A percentile compares a stretch with the other conserved stretches of the same genome.
phyloP scores from a whole-genome alignment of 345 rosid genomes.

The Eucalyptus microcorys region DNA sequence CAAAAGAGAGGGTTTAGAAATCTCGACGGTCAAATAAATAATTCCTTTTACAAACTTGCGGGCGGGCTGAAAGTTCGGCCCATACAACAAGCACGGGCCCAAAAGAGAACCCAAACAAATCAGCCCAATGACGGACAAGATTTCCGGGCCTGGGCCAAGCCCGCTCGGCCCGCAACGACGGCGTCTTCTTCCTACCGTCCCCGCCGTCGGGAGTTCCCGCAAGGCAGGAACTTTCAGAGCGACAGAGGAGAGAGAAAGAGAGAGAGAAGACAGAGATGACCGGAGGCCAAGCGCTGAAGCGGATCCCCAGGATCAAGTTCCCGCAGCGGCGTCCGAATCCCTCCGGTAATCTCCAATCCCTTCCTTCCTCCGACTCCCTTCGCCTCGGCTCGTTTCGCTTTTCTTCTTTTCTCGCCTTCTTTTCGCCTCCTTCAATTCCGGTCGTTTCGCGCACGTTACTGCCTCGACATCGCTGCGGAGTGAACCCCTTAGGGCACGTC shows the following conservation, averaged over 20 bases:
- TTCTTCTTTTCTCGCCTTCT: background rate
- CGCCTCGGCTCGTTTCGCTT: background rate
- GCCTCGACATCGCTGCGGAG: background rate
- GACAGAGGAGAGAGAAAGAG: background rate
- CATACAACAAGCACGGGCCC: background rate
- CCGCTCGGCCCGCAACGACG: background rate
- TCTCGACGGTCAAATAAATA: background rate
- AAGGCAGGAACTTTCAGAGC: background rate
- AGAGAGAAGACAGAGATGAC: constrained; percentile 32
- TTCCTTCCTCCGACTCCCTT: background rate
- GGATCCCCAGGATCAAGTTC: constrained; percentile 86
- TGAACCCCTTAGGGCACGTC: rapidly evolving
- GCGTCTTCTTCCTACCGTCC: background rate
- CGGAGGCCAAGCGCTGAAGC: constrained; percentile 46
- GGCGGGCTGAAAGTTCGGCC: background rate
- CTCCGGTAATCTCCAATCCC: constrained; percentile 15
- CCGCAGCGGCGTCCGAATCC: constrained; percentile 51
- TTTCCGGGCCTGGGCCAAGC: background rate
- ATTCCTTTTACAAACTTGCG: background rate
- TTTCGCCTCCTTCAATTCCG: background rate
- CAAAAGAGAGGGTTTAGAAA: background rate
- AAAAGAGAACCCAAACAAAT: background rate
- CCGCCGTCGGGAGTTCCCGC: background rate
- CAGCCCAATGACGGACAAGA: background rate
- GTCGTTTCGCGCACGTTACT: background rate